Evolutionary conservation across 306 rosid genomes (phyloP), one percentile per base, ranked within the genome.

Genomic region (Dalbergia oliveri): DNA sequence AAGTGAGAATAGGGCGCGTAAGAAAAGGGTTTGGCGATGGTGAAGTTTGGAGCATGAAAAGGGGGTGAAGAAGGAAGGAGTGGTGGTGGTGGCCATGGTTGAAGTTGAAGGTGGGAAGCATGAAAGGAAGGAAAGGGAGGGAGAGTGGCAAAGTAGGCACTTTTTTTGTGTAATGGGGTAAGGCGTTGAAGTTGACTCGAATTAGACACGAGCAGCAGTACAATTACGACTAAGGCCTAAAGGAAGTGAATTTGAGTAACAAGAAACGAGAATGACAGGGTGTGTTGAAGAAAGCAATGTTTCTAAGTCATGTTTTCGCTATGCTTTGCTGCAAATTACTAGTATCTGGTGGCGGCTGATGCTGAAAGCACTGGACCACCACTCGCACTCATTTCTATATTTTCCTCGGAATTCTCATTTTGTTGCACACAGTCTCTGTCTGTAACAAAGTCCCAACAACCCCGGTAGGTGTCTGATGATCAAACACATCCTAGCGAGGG

Each of bases 71-170:
- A 58, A 63, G 47, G 53, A 44, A 14, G 78, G 11, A 23, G 69
- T 34, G 58, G 33, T 62, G 49, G 53, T 41, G 49, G 53, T 41
- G 33, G 93, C 91, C 91, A 91, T 89, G 9, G 43, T 62, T 62
- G 67, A 77, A 56, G 11, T 7, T 39, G 75, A 83, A 61, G 82
- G 35, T 19, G 33, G 33, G 21, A 15, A 53, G 21, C 50, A 44
- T 44, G 50, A 8, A 37, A 49, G 10, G 50, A 7, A 45, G 2
- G 50, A 12, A 3, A 35, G 35, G 45, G 15, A 76, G 62, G 23
- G 47, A 19, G 15, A 33, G 53, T 31, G 8, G 53, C 13, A 61
- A 31, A 58, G 41, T 9, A 11, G 39, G n/a, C 2, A 43, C 41
- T 45, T 67, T 73, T 18, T 65, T 63, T 7, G 6, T 16, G 39